phyloP scores from a whole-genome alignment of 1,284 basidiomycete genomes.

The Austroboletus novae-zelandiae region DNA sequence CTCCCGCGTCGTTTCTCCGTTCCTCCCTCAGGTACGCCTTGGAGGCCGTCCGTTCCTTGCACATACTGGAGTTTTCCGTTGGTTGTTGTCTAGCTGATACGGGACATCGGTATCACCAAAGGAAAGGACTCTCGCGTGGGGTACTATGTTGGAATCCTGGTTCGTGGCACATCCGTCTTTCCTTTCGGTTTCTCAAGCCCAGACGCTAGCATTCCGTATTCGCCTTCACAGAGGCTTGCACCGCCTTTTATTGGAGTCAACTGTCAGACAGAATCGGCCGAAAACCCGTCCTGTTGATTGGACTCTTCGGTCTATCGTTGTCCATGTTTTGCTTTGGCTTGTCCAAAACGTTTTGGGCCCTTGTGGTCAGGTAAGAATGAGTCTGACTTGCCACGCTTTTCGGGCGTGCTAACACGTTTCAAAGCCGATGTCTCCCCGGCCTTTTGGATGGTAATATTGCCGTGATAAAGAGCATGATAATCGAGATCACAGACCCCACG shows the following conservation, averaged over 20 bases:
- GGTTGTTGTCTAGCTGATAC: slow-evolving; percentile 40
- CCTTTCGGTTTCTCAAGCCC: slow-evolving; percentile 6
- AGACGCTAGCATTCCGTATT: slow-evolving; percentile 47
- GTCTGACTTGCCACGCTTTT: neutral
- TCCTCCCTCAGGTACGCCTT: slow-evolving; percentile 53
- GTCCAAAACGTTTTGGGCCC: slow-evolving; percentile 54
- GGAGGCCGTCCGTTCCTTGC: neutral
- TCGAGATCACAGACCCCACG: slow-evolving; percentile 37
- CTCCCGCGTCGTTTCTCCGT: slow-evolving; percentile 73
- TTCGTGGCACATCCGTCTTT: slow-evolving; percentile 26
- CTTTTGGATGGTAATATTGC: slow-evolving; percentile 48
- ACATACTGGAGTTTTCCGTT: neutral
- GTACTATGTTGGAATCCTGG: slow-evolving; percentile 57
- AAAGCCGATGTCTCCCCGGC: slow-evolving; percentile 37
- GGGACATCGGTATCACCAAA: slow-evolving; percentile 45
- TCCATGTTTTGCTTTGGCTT: slow-evolving; percentile 66
- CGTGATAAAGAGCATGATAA: slow-evolving; percentile 40
- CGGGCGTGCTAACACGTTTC: neutral
- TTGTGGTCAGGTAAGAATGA: slow-evolving; percentile 49
- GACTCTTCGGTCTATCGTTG: slow-evolving; percentile 53
- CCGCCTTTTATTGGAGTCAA: slow-evolving; percentile 65
- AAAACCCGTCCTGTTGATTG: slow-evolving; percentile 61
- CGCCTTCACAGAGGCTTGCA: slow-evolving; percentile 52
- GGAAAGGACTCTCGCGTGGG: slow-evolving; percentile 47
- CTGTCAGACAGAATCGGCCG: slow-evolving; percentile 64